Evolutionary conservation across 2,329 filamentous ascomycete species (phyloP).

Genomic region (Apiospora marii): DNA sequence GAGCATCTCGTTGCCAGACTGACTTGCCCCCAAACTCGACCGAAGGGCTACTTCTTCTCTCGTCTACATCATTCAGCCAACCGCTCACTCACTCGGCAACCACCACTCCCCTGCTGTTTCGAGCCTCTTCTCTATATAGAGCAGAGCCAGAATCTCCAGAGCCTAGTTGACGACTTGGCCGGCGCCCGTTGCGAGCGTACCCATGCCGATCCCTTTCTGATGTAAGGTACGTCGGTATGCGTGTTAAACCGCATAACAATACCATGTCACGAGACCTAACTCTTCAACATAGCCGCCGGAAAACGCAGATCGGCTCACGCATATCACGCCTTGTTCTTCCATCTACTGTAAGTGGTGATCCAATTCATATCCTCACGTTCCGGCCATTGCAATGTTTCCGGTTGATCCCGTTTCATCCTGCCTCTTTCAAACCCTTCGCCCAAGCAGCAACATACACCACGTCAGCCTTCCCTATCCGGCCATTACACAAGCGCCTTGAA

Average conservation of each 20-base stretch:
- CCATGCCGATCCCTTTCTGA: constrained; percentile 10
- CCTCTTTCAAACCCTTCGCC: neutral
- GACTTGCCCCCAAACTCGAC: constrained; percentile 5
- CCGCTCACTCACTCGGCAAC: neutral
- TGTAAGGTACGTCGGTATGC: constrained; percentile 1
- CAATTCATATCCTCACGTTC: neutral
- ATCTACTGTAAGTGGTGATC: constrained; percentile 18
- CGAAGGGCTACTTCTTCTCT: constrained; percentile 15
- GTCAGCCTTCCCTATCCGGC: constrained; percentile 21
- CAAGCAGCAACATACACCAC: constrained; percentile 18
- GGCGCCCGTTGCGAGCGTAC: neutral
- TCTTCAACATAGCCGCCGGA: constrained; percentile 1
- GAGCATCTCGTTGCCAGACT: constrained; percentile 9
- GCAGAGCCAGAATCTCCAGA: neutral
- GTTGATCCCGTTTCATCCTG: constrained; percentile 23
- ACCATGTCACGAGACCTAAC: constrained; percentile 13
- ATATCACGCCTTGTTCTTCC: neutral
- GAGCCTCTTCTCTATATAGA: neutral
- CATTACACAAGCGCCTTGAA: constrained; percentile 7
- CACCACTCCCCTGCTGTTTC: neutral
- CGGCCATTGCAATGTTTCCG: constrained; percentile 20
- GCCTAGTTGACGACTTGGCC: neutral
- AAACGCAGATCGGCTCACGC: neutral
- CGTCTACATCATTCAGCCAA: neutral
- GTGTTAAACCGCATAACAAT: constrained; percentile 10